Base-by-base conservation (phyloP, 2,329 filamentous ascomycete genomes). In the Aspergillus fumigatiaffinis region DNA sequence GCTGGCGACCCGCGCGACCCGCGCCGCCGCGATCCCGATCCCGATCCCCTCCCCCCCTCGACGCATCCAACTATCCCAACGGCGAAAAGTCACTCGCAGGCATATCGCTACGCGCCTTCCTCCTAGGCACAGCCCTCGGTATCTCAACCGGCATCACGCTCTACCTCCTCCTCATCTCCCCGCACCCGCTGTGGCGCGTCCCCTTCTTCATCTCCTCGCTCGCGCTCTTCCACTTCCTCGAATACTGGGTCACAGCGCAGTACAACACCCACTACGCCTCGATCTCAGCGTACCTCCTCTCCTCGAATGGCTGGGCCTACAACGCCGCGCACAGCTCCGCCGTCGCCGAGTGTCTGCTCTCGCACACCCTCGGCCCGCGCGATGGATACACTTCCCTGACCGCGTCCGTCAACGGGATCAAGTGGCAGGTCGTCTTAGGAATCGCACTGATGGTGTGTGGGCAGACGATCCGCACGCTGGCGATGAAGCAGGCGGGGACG, bases 181-280 rank as follows among this genome's bases (percentile, higher is more conserved):
- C 61, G 12, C 76, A 69, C 44, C 73, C 76, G 4, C 70, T 84
- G 54, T 89, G 85, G 85, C 79, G 85, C 23, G 71, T 84, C 0
- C 79, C 81, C 8, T 80, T 83, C 66, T 80, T 80, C 70, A 63
- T 81, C 58, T 62, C 73, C 41, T 79, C 86, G 14, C 86, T 97
- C 50, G 83, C 87, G 26, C 66, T 88, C 29, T 97, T 97, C 77
- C 94, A 99, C 80, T 97, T 96, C 76, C 87, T 97, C 73, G 94
- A 99, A 76, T 99, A 92, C 80, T 96, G 87, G 82, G 91, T 87
- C 32, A 97, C 93, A 0, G 92, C 93, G 8, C 80, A 82, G 55
- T 90, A 89, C 77, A 97, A 97, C 75, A 91, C 90, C 0, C 81
- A 82, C 17, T 81, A 86, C 52, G 91, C 90, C 21, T 84, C 82